Conservation (phyloP, 2,329 filamentous ascomycete genomes). For the Aspergillus intermedius region DNA sequence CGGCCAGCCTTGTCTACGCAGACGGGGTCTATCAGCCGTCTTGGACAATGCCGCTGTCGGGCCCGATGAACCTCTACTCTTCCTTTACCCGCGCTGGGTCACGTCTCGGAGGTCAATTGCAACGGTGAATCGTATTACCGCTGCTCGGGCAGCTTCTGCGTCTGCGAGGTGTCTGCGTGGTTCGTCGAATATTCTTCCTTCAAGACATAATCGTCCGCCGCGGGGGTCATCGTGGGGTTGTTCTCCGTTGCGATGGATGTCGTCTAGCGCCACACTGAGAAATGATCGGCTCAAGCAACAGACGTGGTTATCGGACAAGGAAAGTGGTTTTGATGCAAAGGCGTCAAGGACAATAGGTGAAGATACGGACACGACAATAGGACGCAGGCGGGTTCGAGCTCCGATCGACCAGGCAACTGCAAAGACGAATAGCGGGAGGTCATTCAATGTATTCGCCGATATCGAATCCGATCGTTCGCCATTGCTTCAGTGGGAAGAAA, state of each 20-base stretch:
- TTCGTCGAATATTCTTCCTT: slow-evolving; percentile 1
- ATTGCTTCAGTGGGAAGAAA: neutral
- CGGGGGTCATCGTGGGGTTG: slow-evolving; percentile 7
- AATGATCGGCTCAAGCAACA: too few species aligned
- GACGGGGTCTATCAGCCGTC: slow-evolving; percentile 30
- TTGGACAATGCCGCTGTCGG: slow-evolving; percentile 31
- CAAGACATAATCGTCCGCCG: slow-evolving; percentile 1
- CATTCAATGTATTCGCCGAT: slow-evolving; percentile 7
- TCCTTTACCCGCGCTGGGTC: slow-evolving; percentile 41
- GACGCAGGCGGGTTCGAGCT: neutral
- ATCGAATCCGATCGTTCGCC: slow-evolving; percentile 1
- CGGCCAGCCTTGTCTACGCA: slow-evolving; percentile 36
- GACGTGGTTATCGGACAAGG: too few species aligned
- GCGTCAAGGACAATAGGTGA: too few species aligned
- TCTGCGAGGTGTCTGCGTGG: neutral
- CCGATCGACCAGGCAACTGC: neutral
- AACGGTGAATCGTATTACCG: slow-evolving; percentile 8
- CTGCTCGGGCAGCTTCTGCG: slow-evolving; percentile 1
- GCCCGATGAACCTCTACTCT: slow-evolving; percentile 39
- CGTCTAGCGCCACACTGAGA: slow-evolving; percentile 5
- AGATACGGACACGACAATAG: neutral
- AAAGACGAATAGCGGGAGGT: neutral
- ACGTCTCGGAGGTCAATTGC: slow-evolving; percentile 20
- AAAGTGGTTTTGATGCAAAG: too few species aligned
- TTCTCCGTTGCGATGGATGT: slow-evolving; percentile 19